These are phyloP conservation scores for Trichoderma sp. DNA, from an alignment of 2,329 filamentous ascomycete species.

Conservation along the genomic window DNA sequence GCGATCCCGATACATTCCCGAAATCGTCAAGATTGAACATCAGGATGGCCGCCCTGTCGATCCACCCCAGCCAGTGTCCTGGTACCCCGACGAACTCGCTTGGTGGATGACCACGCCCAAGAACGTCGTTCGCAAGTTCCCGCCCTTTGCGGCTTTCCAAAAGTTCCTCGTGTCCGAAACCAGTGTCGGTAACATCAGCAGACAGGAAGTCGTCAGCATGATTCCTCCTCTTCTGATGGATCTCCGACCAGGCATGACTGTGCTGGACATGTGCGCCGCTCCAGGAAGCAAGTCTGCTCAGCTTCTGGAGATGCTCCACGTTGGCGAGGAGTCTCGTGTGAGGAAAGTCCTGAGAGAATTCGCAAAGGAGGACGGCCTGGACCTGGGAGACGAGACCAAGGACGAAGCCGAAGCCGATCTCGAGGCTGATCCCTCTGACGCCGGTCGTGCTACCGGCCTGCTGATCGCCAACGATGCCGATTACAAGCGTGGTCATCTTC, in stretches of 20 bases:
- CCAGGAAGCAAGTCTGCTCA: conserved; percentile 97
- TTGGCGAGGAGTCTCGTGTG: conserved; percentile 85
- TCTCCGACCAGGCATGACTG: conserved; percentile 83
- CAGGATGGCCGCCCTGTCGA: conserved; percentile 79
- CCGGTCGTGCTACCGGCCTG: conserved; percentile 84
- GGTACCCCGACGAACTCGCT: conserved; percentile 93
- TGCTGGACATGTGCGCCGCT: conserved; percentile 93
- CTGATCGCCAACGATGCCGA: conserved; percentile 95
- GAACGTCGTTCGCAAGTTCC: conserved; percentile 88
- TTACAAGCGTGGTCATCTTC: conserved; percentile 94
- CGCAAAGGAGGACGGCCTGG: conserved; percentile 58
- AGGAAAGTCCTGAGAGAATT: conserved; percentile 64
- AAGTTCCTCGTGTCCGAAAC: conserved; percentile 98
- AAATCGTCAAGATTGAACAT: conserved; percentile 80
- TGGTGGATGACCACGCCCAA: conserved; percentile 99
- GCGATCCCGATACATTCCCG: conserved; percentile 82
- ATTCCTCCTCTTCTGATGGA: conserved; percentile 94
- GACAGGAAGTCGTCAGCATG: conserved; percentile 98
- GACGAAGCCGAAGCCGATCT: conserved; percentile 50
- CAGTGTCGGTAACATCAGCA: conserved; percentile 92
- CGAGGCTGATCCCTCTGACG: conserved; percentile 62
- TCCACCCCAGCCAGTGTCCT: conserved; percentile 75
- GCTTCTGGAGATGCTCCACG: conserved; percentile 89
- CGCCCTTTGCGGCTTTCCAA: conserved; percentile 92
- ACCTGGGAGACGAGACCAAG: conserved; percentile 46